Conservation (phyloP, 352 stramenopile genomes). For the Globisporangium irregulare region DNA sequence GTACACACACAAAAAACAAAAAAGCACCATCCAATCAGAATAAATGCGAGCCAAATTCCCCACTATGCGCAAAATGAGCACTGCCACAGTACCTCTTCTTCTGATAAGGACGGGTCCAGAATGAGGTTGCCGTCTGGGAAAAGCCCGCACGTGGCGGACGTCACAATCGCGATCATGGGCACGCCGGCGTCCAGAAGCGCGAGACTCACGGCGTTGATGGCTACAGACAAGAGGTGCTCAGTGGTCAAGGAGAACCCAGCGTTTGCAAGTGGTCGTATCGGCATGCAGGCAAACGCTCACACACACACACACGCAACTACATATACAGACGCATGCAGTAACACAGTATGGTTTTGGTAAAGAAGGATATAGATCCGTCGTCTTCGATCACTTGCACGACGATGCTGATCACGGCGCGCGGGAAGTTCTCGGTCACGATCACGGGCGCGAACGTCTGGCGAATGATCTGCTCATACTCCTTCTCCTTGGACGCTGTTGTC, state of each 20-base stretch:
- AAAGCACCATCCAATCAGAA: not conserved
- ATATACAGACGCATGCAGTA: constrained; percentile 18
- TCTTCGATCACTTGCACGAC: constrained; percentile 85
- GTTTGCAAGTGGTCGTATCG: not conserved
- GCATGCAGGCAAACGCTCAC: not conserved
- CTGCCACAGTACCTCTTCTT: constrained; percentile 56
- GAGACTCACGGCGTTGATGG: constrained; percentile 76
- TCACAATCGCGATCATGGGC: constrained; percentile 71
- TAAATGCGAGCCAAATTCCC: not conserved
- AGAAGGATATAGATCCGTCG: constrained; percentile 67
- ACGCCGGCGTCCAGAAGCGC: constrained; percentile 79
- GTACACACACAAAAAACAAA: not conserved
- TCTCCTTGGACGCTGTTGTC: constrained; percentile 66
- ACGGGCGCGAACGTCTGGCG: constrained; percentile 72
- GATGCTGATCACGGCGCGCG: constrained; percentile 82
- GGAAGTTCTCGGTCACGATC: constrained; percentile 65
- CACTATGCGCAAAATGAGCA: not conserved
- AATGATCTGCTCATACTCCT: constrained; percentile 83
- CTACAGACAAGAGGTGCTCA: constrained; percentile 62
- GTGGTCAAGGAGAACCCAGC: constrained; percentile 36
- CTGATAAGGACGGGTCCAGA: constrained; percentile 57
- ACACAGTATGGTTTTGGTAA: constrained; percentile 18
- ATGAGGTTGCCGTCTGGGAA: constrained; percentile 61
- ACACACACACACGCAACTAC: not conserved
- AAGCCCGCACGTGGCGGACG: constrained; percentile 65